A percentile compares a stretch with the other conserved stretches of the same genome.
phyloP scores from a whole-genome alignment of 345 rosid species.

The Fremontodendron californicum region DNA sequence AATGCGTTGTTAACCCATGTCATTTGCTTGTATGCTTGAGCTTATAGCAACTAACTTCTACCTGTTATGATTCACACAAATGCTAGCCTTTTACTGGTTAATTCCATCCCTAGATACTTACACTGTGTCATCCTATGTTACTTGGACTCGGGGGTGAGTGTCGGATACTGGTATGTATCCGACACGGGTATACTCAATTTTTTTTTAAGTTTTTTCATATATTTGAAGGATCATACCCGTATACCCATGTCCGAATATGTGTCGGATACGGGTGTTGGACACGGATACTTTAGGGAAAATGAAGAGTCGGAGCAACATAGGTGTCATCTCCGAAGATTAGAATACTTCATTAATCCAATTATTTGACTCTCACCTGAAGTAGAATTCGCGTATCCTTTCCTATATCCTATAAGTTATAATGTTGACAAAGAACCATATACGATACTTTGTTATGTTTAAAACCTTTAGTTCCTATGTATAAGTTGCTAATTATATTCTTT shows the following conservation, averaged over 20 bases:
- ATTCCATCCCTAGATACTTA: too few species aligned
- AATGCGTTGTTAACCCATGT: not conserved
- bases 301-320: too few species aligned
- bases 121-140: too few species aligned
- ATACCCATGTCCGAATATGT: too few species aligned
- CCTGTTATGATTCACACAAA: not conserved
- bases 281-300: too few species aligned
- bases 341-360: not conserved
- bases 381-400: not conserved
- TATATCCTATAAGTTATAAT: not conserved
- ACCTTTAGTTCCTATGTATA: not conserved
- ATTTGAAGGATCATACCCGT: too few species aligned
- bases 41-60: not conserved
- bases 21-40: not conserved
- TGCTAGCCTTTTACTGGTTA: too few species aligned
- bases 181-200: too few species aligned
- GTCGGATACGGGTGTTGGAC: too few species aligned
- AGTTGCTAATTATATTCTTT: not conserved
- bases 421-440: not conserved
- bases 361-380: not conserved
- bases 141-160: too few species aligned
- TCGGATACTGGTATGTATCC: too few species aligned
- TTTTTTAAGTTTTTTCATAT: too few species aligned
- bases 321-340: not conserved
- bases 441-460: not conserved